phyloP scores from a whole-genome alignment of 192 early-diverging fungal genomes.

The Chytriomyces hyalinus region DNA sequence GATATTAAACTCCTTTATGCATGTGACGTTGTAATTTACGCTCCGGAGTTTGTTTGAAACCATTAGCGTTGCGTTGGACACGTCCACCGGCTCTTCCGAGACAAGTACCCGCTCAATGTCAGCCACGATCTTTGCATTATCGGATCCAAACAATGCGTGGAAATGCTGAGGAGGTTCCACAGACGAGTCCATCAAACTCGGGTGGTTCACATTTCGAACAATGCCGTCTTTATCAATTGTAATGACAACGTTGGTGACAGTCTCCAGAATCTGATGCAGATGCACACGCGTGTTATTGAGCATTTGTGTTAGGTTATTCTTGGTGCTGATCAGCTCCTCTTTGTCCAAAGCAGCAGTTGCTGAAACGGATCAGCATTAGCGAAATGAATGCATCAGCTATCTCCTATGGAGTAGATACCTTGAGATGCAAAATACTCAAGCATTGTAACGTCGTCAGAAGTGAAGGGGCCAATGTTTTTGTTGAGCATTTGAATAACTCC shows the following conservation, averaged over 20 bases:
- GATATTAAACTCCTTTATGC: slow-evolving; percentile 5
- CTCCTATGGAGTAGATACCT: neutral
- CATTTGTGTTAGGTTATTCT: slow-evolving; percentile 1
- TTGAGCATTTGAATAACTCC: slow-evolving; percentile 32
- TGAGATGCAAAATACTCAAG: slow-evolving; percentile 19
- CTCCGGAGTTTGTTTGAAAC: neutral
- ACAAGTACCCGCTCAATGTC: neutral
- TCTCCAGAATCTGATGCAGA: neutral
- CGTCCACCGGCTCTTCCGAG: neutral
- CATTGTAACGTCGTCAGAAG: slow-evolving; percentile 6
- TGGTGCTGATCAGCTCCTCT: neutral
- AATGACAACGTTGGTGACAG: slow-evolving; percentile 17
- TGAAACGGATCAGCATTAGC: neutral
- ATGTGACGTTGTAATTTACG: slow-evolving; percentile 18
- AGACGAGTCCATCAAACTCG: neutral
- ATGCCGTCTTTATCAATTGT: slow-evolving; percentile 1
- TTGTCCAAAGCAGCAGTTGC: slow-evolving; percentile 13
- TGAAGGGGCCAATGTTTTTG: slow-evolving; percentile 18
- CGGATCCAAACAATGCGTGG: neutral
- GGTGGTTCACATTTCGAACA: slow-evolving; percentile 18
- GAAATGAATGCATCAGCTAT: neutral
- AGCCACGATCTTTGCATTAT: neutral
- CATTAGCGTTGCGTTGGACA: neutral
- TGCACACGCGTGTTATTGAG: neutral
- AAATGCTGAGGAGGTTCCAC: neutral